These are phyloP conservation scores for Claviceps citrina DNA, from an alignment of 2,329 filamentous ascomycete genomes.

Conservation along the genomic window DNA sequence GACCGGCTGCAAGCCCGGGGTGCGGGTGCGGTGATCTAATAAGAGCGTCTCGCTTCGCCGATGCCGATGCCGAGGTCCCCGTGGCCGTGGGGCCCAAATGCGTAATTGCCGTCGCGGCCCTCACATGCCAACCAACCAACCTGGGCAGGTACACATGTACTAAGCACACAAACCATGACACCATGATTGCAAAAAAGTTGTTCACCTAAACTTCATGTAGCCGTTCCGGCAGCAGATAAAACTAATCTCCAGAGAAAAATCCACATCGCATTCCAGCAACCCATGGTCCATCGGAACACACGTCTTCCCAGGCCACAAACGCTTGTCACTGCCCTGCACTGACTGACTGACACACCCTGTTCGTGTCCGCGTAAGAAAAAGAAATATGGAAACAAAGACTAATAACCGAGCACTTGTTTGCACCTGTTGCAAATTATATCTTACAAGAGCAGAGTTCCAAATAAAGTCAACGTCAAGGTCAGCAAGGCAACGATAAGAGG, in stretches of 20 bases:
- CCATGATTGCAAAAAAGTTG: neutral
- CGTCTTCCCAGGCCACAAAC: neutral
- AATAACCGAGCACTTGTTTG: neutral
- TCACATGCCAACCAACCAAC: too few relatives aligned
- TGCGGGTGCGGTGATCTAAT: too few relatives aligned
- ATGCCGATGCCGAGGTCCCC: neutral
- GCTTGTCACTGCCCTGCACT: constrained; percentile 3
- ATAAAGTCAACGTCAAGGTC: constrained; percentile 21
- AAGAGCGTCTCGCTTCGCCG: too few relatives aligned
- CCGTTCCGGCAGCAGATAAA: neutral
- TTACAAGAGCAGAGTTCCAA: constrained; percentile 27
- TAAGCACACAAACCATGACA: too few relatives aligned
- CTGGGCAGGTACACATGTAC: too few relatives aligned
- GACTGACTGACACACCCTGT: neutral
- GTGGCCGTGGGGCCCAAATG: too few relatives aligned
- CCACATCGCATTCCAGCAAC: neutral
- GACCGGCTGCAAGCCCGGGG: too few relatives aligned
- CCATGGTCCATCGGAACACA: too few relatives aligned
- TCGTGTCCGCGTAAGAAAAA: constrained; percentile 5
- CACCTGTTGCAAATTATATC: constrained; percentile 5
- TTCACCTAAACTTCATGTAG: constrained; percentile 1
- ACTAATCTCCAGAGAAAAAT: neutral
- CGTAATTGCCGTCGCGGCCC: too few relatives aligned
- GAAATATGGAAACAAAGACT: constrained; percentile 5
- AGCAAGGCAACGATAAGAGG: constrained; percentile 22